phyloP scores from a whole-genome alignment of 345 rosid genomes.

The Noccaea caerulescens region DNA sequence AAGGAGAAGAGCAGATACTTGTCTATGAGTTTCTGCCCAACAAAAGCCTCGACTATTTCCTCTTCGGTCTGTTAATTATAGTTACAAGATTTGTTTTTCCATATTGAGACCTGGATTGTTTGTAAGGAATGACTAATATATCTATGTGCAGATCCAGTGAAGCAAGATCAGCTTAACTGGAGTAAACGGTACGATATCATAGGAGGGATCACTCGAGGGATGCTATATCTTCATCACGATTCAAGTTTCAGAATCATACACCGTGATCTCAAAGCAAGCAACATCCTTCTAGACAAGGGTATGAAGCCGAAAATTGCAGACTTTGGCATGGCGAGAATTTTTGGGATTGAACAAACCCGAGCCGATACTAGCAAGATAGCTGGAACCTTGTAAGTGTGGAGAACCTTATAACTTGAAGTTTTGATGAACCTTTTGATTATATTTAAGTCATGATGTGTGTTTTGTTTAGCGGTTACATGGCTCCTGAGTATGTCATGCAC shows the following conservation, averaged over 20 bases:
- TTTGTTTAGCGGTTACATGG: slow-evolving; percentile 31
- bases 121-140: neutral
- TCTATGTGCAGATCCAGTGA: neutral
- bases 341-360: neutral
- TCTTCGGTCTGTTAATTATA: slow-evolving; percentile 15
- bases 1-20: slow-evolving; percentile 24
- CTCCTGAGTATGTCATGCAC: slow-evolving; percentile 45
- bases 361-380: slow-evolving; percentile 19
- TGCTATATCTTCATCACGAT: slow-evolving; percentile 23
- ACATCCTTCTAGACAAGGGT: slow-evolving; percentile 13
- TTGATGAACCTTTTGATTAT: neutral
- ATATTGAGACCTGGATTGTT: too few species aligned
- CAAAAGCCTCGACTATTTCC: slow-evolving; percentile 25
- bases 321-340: slow-evolving; percentile 27
- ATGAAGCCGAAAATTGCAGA: slow-evolving; percentile 14
- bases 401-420: neutral
- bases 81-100: too few species aligned
- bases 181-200: slow-evolving; percentile 21
- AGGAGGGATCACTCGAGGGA: slow-evolving; percentile 11
- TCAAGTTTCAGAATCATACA: slow-evolving; percentile 13
- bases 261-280: slow-evolving; percentile 25
- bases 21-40: slow-evolving; percentile 21
- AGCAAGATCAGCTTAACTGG: neutral
- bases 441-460: neutral
- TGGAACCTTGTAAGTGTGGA: slow-evolving; percentile 22